phyloP scores from a whole-genome alignment of 345 rosid species.

The Citrus cavaleriei region DNA sequence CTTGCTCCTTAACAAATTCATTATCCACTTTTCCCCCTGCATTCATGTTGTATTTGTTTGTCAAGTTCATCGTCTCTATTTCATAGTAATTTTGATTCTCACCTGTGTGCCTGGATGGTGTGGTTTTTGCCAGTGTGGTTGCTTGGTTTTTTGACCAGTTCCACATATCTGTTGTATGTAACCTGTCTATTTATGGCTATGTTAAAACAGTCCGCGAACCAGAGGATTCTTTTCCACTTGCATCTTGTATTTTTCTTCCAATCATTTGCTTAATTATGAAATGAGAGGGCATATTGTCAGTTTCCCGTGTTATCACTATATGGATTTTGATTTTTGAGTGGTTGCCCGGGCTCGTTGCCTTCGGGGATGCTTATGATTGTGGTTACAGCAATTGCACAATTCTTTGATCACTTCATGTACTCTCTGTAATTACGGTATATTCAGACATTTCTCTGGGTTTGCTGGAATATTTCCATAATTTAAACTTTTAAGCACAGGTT shows the following conservation, averaged over 20 bases:
- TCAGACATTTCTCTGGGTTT: background rate
- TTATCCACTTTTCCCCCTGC: conserved; percentile 17
- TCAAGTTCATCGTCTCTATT: conserved; percentile 24
- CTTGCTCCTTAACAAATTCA: conserved; percentile 35
- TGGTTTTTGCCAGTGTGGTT: conserved; percentile 15
- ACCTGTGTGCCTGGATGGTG: conserved; percentile 2
- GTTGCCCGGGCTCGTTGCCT: background rate
- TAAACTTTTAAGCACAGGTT: background rate
- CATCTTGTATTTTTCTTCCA: background rate
- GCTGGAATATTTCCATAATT: background rate
- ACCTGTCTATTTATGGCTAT: conserved; percentile 3
- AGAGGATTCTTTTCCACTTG: background rate
- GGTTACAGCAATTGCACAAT: background rate
- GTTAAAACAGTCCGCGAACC: background rate
- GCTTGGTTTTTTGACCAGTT: conserved; percentile 11
- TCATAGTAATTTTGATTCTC: conserved; percentile 25
- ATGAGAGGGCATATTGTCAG: background rate
- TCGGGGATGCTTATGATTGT: background rate
- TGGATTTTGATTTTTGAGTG: background rate
- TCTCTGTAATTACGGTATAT: background rate
- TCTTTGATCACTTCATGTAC: background rate
- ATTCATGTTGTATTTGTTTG: conserved; percentile 18
- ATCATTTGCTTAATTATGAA: background rate
- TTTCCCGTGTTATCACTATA: background rate
- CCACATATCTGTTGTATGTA: conserved; percentile 16